A percentile compares a stretch with the other conserved stretches of the same genome.
These are phyloP conservation scores for Ambrosiella cleistominuta DNA, from an alignment of 2,329 filamentous ascomycete genomes.

Conservation along the genomic window DNA sequence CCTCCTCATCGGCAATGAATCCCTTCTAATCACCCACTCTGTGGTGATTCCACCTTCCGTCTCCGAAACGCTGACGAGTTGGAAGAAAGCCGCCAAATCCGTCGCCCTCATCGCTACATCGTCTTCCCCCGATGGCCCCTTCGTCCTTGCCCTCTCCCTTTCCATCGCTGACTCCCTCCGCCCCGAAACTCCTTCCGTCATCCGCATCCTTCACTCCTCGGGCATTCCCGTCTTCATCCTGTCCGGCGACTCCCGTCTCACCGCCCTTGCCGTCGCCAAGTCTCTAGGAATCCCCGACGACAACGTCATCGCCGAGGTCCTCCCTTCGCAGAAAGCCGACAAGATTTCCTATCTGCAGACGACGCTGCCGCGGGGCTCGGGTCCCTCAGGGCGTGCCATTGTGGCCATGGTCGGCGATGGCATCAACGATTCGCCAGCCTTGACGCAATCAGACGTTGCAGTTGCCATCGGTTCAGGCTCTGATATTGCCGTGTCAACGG, in stretches of 20 bases:
- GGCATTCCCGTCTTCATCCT: constrained; percentile 78
- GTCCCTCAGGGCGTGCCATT: constrained; percentile 25
- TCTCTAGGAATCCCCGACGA: constrained; percentile 54
- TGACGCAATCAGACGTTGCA: constrained; percentile 64
- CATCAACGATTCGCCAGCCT: constrained; percentile 74
- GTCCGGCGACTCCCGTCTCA: constrained; percentile 77
- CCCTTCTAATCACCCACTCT: constrained; percentile 38
- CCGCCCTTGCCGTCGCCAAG: constrained; percentile 59
- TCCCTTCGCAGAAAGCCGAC: constrained; percentile 66
- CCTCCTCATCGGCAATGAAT: constrained; percentile 55
- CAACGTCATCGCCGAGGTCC: constrained; percentile 73
- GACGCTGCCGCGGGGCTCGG: constrained; percentile 20
- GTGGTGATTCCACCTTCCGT: constrained; percentile 24
- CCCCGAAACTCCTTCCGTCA: constrained; percentile 47
- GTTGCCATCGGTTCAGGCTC: constrained; percentile 72
- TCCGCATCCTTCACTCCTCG: constrained; percentile 43
- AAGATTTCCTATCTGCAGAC: constrained; percentile 48
- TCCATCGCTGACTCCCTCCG: constrained; percentile 70
- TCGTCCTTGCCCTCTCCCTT: constrained; percentile 45
- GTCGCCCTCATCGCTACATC: constrained; percentile 40
- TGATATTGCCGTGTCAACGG: constrained; percentile 66
- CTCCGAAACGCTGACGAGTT: constrained; percentile 27
- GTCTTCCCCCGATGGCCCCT: constrained; percentile 17
- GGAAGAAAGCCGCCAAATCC: constrained; percentile 48
- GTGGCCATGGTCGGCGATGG: constrained; percentile 81